Base-by-base conservation (phyloP, 2,329 filamentous ascomycete genomes). In the Colletotrichum sidae region DNA sequence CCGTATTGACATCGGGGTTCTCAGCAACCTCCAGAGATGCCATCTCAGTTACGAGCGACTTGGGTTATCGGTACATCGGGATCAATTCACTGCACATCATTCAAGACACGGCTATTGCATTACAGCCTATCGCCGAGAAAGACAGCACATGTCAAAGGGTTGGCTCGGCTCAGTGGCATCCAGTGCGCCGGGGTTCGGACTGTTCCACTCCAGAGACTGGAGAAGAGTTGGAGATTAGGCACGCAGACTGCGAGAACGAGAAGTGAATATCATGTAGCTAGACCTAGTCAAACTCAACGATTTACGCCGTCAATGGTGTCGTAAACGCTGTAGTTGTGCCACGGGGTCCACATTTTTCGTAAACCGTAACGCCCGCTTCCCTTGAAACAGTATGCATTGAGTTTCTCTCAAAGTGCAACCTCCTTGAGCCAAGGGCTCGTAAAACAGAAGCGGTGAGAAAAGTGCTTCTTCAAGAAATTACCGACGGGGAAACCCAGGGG, bases 401-500 rank as follows among this genome's bases (percentile, higher is more conserved):
- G 25, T 25, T 5, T 25, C 25, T 25, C 25, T 25, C 4, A 25
- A 25, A 25, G 25, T 25, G 4, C 25, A 25, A 2, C 25, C 25
- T 25, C 25, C 25, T 25, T 25, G 25, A 25, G 25, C 25, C 25
- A 25, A 25, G 4, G 25, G 25, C 25, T 25, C 25, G 25, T 25
- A 25, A 25, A 25, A 25, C 25, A 25, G 25, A 46, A 46, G 25
- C 44, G 8, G 12, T 13, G 15, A 44, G 15, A 44, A 13, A 7
- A 11, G 46, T 42, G 33, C 2, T 5, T 11, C 15, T 38, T 33
- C 41, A 25, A 34, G 34, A 35, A 35, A 55, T 76, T 72, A 79
- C 62, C 78, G 74, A 38, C 76, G 73, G 47, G 72, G 64, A 34
- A 71, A 72, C 8, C 70, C 71, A 2, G 65, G 65, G 35, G 70